Evolutionary conservation across 2,329 filamentous ascomycete species (phyloP).

Genomic region (Alternaria sp.): DNA sequence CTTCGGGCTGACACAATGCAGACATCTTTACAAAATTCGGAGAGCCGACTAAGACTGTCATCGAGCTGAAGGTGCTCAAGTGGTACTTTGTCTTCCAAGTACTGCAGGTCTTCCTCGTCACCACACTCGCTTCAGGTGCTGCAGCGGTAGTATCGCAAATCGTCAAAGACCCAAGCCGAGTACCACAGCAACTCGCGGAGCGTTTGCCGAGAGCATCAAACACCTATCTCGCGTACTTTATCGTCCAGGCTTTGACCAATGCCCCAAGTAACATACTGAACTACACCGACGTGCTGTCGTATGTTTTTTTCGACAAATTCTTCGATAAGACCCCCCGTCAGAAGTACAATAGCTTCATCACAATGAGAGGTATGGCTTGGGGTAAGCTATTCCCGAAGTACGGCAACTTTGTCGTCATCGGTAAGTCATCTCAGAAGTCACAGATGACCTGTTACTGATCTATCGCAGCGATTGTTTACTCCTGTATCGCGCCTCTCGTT

Average conservation of each 20-base stretch:
- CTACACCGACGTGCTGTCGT: constrained; percentile 73
- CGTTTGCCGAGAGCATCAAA: constrained; percentile 86
- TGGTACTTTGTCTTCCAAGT: constrained; percentile 92
- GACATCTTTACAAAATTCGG: constrained; percentile 81
- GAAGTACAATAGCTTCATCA: constrained; percentile 45
- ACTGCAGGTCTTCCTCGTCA: constrained; percentile 88
- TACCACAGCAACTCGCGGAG: constrained; percentile 70
- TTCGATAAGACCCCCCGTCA: constrained; percentile 73
- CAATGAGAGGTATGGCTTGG: constrained; percentile 46
- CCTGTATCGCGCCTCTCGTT: constrained; percentile 84
- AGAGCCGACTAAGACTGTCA: constrained; percentile 76
- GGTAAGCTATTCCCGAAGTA: constrained; percentile 51
- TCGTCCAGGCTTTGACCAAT: constrained; percentile 86
- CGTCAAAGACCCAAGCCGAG: constrained; percentile 64
- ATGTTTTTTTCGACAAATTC: constrained; percentile 74
- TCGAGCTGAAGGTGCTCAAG: constrained; percentile 90
- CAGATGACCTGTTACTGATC: constrained; percentile 13
- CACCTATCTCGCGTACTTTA: constrained; percentile 94
- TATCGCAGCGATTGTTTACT: constrained; percentile 75
- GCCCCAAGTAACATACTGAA: constrained; percentile 78
- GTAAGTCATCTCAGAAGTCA: constrained; percentile 25
- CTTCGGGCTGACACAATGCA: constrained; percentile 37
- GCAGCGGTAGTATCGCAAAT: constrained; percentile 71
- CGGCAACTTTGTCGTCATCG: constrained; percentile 50
- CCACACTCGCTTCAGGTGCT: constrained; percentile 82